These are phyloP conservation scores for Leccinum cinnamomeum DNA, from an alignment of 1,284 basidiomycete genomes.

Conservation along the genomic window DNA sequence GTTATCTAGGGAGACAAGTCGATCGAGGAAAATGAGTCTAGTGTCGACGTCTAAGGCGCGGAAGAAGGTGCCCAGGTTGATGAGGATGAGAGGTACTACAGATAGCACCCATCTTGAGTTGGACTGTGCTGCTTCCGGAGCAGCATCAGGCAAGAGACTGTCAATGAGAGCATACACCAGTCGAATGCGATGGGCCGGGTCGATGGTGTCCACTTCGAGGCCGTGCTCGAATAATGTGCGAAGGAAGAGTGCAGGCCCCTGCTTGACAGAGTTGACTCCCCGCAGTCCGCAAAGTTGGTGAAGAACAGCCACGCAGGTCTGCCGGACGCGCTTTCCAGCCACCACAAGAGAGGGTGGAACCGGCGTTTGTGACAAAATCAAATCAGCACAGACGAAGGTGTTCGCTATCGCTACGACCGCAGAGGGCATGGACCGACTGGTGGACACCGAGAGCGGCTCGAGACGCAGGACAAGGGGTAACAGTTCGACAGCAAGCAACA, in stretches of 20 bases:
- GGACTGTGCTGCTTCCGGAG: conserved; percentile 30
- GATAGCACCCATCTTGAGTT: conserved; percentile 48
- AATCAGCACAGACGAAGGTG: conserved; percentile 54
- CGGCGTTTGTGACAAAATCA: conserved; percentile 42
- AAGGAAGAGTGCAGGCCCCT: conserved; percentile 48
- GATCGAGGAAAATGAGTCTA: conserved; percentile 53
- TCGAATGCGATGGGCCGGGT: conserved; percentile 55
- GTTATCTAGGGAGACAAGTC: conserved; percentile 57
- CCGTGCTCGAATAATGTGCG: conserved; percentile 54
- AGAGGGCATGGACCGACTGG: conserved; percentile 46
- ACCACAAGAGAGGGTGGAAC: conserved; percentile 9
- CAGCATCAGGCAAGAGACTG: conserved; percentile 47
- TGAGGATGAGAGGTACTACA: conserved; percentile 57
- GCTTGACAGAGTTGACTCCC: conserved; percentile 39
- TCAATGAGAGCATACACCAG: conserved; percentile 60
- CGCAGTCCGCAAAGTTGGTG: conserved; percentile 40
- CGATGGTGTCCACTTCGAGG: conserved; percentile 38
- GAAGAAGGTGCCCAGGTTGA: conserved; percentile 57
- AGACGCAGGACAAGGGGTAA: conserved; percentile 52
- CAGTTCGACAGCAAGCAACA: conserved; percentile 53
- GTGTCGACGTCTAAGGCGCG: conserved; percentile 54
- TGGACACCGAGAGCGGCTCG: conserved; percentile 46
- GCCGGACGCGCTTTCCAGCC: conserved; percentile 34
- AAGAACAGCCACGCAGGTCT: conserved; percentile 52
- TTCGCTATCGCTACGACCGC: conserved; percentile 49